Base-by-base conservation (phyloP, 805 yeast genomes). In the Diddensiella santjacobensis region DNA sequence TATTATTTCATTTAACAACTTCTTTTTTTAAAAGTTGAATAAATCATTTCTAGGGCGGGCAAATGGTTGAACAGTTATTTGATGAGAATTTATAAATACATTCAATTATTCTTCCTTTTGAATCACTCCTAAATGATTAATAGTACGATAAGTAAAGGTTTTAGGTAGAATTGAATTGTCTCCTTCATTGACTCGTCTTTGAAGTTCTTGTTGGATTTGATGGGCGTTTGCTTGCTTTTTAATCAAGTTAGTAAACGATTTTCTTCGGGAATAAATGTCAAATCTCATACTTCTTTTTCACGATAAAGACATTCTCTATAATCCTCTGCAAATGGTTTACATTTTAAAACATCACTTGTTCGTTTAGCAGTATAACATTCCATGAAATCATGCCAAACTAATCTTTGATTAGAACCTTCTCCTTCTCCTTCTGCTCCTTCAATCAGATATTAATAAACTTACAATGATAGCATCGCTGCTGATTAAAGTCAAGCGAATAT, bases 241-340 rank as follows among this genome's bases (percentile, higher is more conserved):
- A 6, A 26, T 10, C 13, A 8, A 10, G 31, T 26, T 26, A 26
- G 31, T 8, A 13, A 26, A 26, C 13, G 8, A 10, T 26, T 13
- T 8, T 26, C 13, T 26, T 26, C 31, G 8, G 11, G 13, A 8
- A 26, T 11, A 23, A n/a, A 23, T 10, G 19, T 5, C 15, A 10
- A 26, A 2, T 15, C 10, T 42, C 48, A 50, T 43, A 58, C 67
- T 60, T 72, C 80, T 59, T 74, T 74, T 15, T 59, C 63, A 60
- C 74, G 79, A 58, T 71, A 76, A 40, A 75, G 66, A 56, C 80
- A 75, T 62, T 75, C 80, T 42, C 64, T 60, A 64, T 74, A 75
- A 58, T 75, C 79, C 45, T 70, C 76, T 17, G 71, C 69, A 42
- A 63, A 57, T n/a, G 69, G 68, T 30, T 60, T 59, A 62, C 80